Base-by-base conservation (phyloP, 179 eudicot genomes). In the Spinacia oleracea region DNA sequence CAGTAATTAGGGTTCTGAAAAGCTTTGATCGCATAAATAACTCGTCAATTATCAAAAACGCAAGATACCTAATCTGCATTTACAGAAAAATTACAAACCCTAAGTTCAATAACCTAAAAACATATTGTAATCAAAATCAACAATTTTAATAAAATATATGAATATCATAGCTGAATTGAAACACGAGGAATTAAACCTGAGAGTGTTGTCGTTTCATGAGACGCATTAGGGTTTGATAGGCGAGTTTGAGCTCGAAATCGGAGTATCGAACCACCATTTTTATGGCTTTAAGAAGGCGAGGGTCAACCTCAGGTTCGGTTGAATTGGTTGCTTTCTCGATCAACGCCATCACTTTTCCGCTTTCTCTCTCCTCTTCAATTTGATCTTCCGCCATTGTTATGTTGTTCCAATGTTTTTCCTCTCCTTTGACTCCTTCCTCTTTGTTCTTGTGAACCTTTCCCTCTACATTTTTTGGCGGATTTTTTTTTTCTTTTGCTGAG, bases 11-110 rank as follows among this genome's bases (percentile, higher is more conserved):
- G 73, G 88, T 82, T 86, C 99, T 88, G 78, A 96, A 96, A 50
- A 90, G 89, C 90, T 92, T 93, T 45, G 98, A 96, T 53, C 99
- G 89, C 98, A 93, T 93, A 82, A 96, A 91, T 23, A 96, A 73
- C 70, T 90, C 97, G 72, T 96, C 97, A 71, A 96, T 91, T 84
- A 96, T 93, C 84, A 91, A 87, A 66, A 96, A 88, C 43, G 98
- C 74, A 46, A 96, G 97, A 78, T 87, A 92, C 62, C 99, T 89
- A 56, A 96, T 89, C 99, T 96, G 88, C 83, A 83, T 27, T 70
- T 62, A 2, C 9, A 8, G 38, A 65, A 15, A 55, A 48, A 12
- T 48, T 14, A 48, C 53, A 72, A 81, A 60, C 74, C 78, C 81
- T 72, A 78, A 45, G 11, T 67, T 73, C 10, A 63, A n/a, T n/a